Conservation (phyloP, 2,329 filamentous ascomycete genomes). For the Talaromyces sp. region DNA sequence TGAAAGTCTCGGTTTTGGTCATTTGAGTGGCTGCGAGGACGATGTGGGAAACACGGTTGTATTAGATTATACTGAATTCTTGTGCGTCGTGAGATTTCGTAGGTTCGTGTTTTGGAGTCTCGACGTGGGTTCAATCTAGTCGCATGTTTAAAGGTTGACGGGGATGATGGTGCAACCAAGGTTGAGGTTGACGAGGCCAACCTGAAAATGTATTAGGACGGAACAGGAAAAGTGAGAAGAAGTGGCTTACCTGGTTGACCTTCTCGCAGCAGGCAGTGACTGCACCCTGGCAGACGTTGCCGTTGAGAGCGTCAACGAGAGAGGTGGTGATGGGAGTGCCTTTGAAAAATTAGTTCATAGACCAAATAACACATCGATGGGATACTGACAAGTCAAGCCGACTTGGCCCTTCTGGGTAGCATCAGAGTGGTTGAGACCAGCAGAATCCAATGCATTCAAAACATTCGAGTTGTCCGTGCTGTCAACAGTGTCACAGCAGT, state of each 20-base stretch:
- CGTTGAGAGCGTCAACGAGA: slow-evolving; percentile 15
- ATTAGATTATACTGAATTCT: slow-evolving; percentile 1
- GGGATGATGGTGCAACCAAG: slow-evolving; percentile 18
- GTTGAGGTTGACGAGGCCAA: slow-evolving; percentile 19
- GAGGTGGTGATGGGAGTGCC: slow-evolving; percentile 19
- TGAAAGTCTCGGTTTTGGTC: background rate
- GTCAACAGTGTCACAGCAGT: slow-evolving; percentile 19
- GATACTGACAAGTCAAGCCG: slow-evolving; percentile 17
- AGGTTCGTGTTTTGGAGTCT: background rate
- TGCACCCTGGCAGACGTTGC: slow-evolving; percentile 16
- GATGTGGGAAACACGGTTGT: background rate
- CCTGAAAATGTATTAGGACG: background rate
- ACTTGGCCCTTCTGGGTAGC: slow-evolving; percentile 18
- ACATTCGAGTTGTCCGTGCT: slow-evolving; percentile 19
- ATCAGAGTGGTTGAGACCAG: slow-evolving; percentile 14
- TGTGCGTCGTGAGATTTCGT: slow-evolving; percentile 13
- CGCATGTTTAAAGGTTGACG: slow-evolving; percentile 12
- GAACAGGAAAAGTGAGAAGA: background rate
- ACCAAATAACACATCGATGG: too few species aligned
- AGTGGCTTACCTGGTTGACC: slow-evolving; percentile 10
- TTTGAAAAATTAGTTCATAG: background rate
- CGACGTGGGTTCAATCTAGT: background rate
- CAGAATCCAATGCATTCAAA: slow-evolving; percentile 13
- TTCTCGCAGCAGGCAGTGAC: slow-evolving; percentile 18
- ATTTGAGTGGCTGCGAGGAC: background rate